phyloP scores from a whole-genome alignment of 129 eudicot species.

The Flaveria bidentis region DNA sequence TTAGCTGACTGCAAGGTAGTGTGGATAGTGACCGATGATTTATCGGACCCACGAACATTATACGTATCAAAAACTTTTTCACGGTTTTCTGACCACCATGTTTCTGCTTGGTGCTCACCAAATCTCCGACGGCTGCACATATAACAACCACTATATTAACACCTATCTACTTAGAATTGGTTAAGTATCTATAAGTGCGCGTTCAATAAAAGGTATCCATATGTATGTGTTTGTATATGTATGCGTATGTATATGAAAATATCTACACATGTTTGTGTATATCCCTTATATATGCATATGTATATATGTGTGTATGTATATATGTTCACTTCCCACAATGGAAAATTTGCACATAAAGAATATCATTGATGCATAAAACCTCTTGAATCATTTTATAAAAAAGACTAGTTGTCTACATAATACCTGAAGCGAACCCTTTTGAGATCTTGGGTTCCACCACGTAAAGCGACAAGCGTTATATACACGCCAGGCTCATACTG shows the following conservation, averaged over 20 bases:
- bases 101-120: slow-evolving; percentile 97
- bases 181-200: neutral
- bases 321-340: neutral
- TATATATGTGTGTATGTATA: neutral
- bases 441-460: slow-evolving; percentile 92
- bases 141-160: neutral
- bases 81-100: slow-evolving; percentile 99
- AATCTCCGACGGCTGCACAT: slow-evolving; percentile 82
- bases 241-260: too few species aligned
- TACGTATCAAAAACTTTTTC: slow-evolving; percentile 88
- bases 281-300: neutral
- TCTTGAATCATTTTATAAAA: neutral
- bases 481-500: slow-evolving; percentile 97
- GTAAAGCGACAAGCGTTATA: slow-evolving; percentile 78
- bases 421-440: slow-evolving; percentile 99
- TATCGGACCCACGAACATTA: slow-evolving; percentile 80
- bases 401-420: neutral
- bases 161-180: neutral
- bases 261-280: neutral
- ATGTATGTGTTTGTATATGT: too few species aligned
- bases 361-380: neutral
- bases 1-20: slow-evolving; percentile 63
- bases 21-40: slow-evolving; percentile 63
- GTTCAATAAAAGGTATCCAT: too few species aligned
- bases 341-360: neutral